Conservation (phyloP, 306 rosid genomes). For the Lotus japonicus region DNA sequence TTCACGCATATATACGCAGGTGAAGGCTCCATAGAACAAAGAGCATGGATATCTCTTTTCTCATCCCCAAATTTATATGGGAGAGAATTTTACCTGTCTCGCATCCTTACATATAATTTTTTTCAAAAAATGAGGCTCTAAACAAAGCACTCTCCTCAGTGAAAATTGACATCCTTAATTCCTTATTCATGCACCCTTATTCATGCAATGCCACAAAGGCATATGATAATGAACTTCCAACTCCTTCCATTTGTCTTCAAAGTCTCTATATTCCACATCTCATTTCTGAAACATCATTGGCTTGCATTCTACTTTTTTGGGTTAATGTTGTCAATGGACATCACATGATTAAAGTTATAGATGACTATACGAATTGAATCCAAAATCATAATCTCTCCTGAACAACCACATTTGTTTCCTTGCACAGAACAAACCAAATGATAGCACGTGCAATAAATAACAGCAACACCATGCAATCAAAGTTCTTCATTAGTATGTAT, state of each 20-base stretch:
- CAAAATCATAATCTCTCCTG: not conserved
- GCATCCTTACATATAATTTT: too few relatives aligned
- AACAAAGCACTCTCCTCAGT: too few relatives aligned
- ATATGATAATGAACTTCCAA: not conserved
- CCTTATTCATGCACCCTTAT: too few relatives aligned
- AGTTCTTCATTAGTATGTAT: not conserved
- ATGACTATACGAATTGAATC: not conserved
- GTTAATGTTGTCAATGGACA: not conserved
- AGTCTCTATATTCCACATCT: not conserved
- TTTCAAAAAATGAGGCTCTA: too few relatives aligned
- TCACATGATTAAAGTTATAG: not conserved
- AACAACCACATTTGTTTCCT: not conserved
- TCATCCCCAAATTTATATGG: too few relatives aligned
- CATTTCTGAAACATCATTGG: constrained; percentile 9
- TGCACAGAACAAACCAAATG: constrained; percentile 6
- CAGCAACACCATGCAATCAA: not conserved
- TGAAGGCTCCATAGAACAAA: too few relatives aligned
- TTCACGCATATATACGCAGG: too few relatives aligned
- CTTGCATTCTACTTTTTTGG: not conserved
- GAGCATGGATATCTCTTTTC: too few relatives aligned
- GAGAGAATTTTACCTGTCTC: too few relatives aligned
- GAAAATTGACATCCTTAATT: too few relatives aligned
- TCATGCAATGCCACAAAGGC: constrained; percentile 14
- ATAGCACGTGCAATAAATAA: constrained; percentile 2
- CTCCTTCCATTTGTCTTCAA: not conserved